Evolutionary conservation across 768 basidiomycete species (phyloP).

Genomic region (Clitopilus hobsonii): DNA sequence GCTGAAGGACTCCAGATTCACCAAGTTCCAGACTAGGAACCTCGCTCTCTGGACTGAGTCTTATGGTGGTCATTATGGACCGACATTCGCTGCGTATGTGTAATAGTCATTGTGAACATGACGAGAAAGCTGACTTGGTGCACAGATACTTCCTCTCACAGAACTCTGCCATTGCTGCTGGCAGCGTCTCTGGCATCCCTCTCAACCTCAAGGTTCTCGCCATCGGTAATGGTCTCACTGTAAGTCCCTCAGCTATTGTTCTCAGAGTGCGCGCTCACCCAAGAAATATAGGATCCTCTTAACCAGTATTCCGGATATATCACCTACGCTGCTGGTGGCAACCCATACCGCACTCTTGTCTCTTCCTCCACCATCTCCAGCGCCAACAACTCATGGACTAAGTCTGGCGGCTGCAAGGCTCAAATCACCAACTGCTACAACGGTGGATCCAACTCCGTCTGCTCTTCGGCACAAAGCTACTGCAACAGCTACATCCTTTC

Average conservation of each 20-base stretch:
- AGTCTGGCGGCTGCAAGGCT: constrained; percentile 41
- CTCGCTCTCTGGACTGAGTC: constrained; percentile 66
- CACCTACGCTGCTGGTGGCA: constrained; percentile 46
- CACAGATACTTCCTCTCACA: constrained; percentile 50
- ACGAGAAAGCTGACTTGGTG: background rate
- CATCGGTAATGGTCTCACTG: constrained; percentile 59
- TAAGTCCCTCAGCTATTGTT: constrained; percentile 18
- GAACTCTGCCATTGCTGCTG: constrained; percentile 50
- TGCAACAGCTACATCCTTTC: constrained; percentile 55
- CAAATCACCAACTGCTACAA: constrained; percentile 52
- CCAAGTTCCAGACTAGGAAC: constrained; percentile 36
- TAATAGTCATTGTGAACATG: background rate
- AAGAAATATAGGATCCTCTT: constrained; percentile 30
- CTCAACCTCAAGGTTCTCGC: constrained; percentile 63
- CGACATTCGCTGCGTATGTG: constrained; percentile 50
- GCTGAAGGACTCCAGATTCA: constrained; percentile 49
- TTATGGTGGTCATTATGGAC: constrained; percentile 72
- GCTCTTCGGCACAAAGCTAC: constrained; percentile 51
- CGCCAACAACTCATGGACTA: constrained; percentile 40
- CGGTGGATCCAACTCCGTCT: constrained; percentile 41
- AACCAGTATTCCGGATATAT: constrained; percentile 57
- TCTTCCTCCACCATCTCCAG: constrained; percentile 31
- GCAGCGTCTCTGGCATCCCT: constrained; percentile 35
- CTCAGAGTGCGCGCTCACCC: background rate
- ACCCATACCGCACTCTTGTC: constrained; percentile 55